Evolutionary conservation across 306 rosid species (phyloP), one percentile per base, ranked within the genome.

Genomic region (Inga oerstediana): DNA sequence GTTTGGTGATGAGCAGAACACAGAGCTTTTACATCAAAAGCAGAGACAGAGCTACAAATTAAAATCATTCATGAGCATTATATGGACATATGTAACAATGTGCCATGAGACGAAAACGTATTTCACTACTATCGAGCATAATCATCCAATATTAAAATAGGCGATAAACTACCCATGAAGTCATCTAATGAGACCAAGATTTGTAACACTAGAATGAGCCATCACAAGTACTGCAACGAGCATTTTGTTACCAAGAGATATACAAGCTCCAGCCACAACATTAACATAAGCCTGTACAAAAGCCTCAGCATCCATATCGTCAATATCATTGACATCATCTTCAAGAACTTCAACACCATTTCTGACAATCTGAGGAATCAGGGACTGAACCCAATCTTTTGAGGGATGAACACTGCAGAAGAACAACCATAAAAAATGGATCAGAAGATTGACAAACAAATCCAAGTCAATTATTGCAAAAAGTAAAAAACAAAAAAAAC

Each of bases 211-310:
- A 27, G 59, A 16, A 64, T 45, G 22, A 11, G 41, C 58, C 73
- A 15, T 24, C 34, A 39, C 34, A 43, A 51, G 77, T 49, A 74
- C 27, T 15, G 7, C 52, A 84, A 85, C 73, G 54, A 51, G 67
- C 75, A 82, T 24, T 59, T 22, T 22, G 87, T 88, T 89, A 95
- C 98, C 99, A 72, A 95, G 88, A 69, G 99, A 93, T 80, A 95
- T 91, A 83, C 99, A 93, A 80, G 98, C 97, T 85, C 99, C 98
- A 85, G 94, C 89, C 70, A 93, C 93, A 82, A 95, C 92, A 83
- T 95, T 93, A 84, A 95, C 96, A 90, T 92, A 95, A 34, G 98
- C 99, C 87, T 95, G 98, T 30, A 93, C 85, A 86, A 91, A 93
- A 72, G 98, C 91, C 89, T 95, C 99, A 34, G 92, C 86, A 74